These are phyloP conservation scores for Gaertneriomyces sp. DNA, from an alignment of 192 early-diverging fungal genomes.

Conservation along the genomic window DNA sequence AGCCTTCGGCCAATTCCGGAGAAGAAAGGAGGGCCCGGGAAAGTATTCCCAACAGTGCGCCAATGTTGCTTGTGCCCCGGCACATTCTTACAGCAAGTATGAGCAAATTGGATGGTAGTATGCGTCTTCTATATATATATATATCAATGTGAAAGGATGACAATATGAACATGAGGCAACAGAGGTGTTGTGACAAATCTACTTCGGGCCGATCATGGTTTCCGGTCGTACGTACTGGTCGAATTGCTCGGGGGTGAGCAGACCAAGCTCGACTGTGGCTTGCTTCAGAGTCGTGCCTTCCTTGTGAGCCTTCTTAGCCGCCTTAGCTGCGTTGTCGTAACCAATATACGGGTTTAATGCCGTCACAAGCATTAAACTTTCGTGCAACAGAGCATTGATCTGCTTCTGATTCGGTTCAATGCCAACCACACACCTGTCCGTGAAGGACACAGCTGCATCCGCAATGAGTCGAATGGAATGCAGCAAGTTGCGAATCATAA, in stretches of 20 bases:
- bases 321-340: constrained; percentile 77
- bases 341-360: constrained; percentile 98
- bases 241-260: constrained; percentile 88
- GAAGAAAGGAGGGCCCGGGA: background rate
- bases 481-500: constrained; percentile 96
- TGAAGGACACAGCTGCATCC: constrained; percentile 89
- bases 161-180: too few species aligned
- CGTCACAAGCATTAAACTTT: constrained; percentile 97
- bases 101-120: background rate
- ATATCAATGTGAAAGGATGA: too few species aligned
- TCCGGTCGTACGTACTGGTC: constrained; percentile 94
- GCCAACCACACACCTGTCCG: constrained; percentile 91
- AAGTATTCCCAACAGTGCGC: background rate
- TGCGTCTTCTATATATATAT: background rate
- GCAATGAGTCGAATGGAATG: constrained; percentile 86
- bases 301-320: constrained; percentile 97
- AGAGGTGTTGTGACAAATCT: background rate
- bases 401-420: constrained; percentile 91
- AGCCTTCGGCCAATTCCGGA: background rate
- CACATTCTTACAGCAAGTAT: too few species aligned
- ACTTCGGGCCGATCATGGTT: constrained; percentile 49
- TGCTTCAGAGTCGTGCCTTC: constrained; percentile 85
- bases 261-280: constrained; percentile 82
- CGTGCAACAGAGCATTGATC: constrained; percentile 82
- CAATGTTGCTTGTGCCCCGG: background rate